Evolutionary conservation across 1,284 basidiomycete species (phyloP).

Genomic region (Heliocybe sulcata): DNA sequence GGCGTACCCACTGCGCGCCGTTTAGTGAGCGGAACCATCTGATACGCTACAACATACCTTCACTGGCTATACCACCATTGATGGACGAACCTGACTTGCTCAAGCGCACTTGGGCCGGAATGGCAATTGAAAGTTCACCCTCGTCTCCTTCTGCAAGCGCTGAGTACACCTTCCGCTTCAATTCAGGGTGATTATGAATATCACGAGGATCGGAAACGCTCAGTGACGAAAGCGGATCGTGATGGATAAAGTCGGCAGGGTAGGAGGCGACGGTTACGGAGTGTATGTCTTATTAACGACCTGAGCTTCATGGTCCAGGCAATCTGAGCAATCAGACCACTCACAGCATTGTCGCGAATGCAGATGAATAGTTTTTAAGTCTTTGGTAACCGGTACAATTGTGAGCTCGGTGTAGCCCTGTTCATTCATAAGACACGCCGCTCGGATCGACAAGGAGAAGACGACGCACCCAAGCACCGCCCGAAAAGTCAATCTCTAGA

Average conservation of each 20-base stretch:
- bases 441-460: not conserved
- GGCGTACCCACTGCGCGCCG: conserved; percentile 55
- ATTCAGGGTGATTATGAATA: conserved; percentile 86
- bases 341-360: conserved; percentile 81
- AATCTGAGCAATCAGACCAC: conserved; percentile 21
- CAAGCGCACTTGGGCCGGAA: conserved; percentile 77
- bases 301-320: conserved; percentile 7
- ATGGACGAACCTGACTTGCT: conserved; percentile 46
- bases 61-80: conserved; percentile 31
- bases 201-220: conserved; percentile 69
- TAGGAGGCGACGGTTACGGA: conserved; percentile 65
- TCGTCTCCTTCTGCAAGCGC: conserved; percentile 87
- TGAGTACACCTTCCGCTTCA: conserved; percentile 89
- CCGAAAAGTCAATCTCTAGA: conserved; percentile 83
- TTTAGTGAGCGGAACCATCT: not conserved
- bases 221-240: conserved; percentile 71
- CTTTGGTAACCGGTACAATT: conserved; percentile 68
- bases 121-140: conserved; percentile 88
- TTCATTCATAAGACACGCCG: conserved; percentile 11
- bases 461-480: conserved; percentile 61
- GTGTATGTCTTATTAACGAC: conserved; percentile 56
- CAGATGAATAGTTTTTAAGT: conserved; percentile 76
- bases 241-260: conserved; percentile 66
- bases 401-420: conserved; percentile 92
- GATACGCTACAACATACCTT: conserved; percentile 29